Conservation (phyloP, 108 stramenopile genomes). For the Skeletonema tropicum region DNA sequence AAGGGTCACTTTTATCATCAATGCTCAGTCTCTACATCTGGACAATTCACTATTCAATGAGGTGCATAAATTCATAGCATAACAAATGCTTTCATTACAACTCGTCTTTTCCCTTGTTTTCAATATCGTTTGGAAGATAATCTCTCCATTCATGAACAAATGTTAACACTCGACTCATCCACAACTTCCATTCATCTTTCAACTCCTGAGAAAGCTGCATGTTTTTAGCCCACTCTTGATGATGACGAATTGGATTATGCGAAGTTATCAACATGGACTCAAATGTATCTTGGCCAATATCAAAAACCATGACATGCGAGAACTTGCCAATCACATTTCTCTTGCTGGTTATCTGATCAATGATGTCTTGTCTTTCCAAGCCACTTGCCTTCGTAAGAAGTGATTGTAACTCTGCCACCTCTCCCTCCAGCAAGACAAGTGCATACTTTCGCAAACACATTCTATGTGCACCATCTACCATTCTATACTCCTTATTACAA, state of each 20-base stretch:
- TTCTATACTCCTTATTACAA: constrained; percentile 32
- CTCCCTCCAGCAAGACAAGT: constrained; percentile 16
- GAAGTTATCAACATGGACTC: constrained; percentile 19
- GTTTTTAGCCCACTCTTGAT: constrained; percentile 26
- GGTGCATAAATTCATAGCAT: not conserved
- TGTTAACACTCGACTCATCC: constrained; percentile 38
- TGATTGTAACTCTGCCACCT: constrained; percentile 24
- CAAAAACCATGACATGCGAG: not conserved
- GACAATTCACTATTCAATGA: not conserved
- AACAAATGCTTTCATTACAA: not conserved
- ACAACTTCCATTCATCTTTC: constrained; percentile 21
- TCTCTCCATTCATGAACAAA: constrained; percentile 8
- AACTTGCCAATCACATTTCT: constrained; percentile 7
- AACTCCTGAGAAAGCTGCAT: constrained; percentile 13
- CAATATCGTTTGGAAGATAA: not conserved
- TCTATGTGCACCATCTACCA: constrained; percentile 50
- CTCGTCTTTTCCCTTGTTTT: not conserved
- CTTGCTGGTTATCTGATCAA: constrained; percentile 7
- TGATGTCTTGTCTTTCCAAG: constrained; percentile 1
- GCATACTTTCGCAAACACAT: constrained; percentile 38
- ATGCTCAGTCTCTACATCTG: not conserved
- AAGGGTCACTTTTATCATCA: not conserved
- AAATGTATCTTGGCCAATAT: constrained; percentile 33
- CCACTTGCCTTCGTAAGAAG: not conserved
- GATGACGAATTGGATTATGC: constrained; percentile 18